Evolutionary conservation across 2,329 filamentous ascomycete species (phyloP).

Genomic region (Neofusicoccum sp.): DNA sequence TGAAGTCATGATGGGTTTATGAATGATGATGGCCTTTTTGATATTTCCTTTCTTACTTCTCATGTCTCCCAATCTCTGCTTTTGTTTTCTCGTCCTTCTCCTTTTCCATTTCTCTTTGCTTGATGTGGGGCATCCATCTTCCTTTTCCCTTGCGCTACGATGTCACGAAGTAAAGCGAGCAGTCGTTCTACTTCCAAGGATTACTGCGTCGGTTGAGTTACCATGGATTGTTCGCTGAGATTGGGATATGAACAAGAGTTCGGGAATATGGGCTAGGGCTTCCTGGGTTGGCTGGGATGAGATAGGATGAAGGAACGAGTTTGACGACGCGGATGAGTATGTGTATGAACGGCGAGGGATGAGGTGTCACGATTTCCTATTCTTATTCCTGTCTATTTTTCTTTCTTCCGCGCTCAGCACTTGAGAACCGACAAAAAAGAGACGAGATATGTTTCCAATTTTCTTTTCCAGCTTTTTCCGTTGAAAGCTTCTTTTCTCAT

Average conservation of each 20-base stretch:
- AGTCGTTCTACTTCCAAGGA: background rate
- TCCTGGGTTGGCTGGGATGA: background rate
- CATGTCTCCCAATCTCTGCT: background rate
- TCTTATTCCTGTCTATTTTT: too few relatives aligned
- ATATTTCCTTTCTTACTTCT: background rate
- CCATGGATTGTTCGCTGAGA: background rate
- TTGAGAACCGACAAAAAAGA: background rate
- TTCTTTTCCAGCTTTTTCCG: background rate
- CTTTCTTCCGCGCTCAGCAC: too few relatives aligned
- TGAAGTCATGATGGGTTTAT: constrained; percentile 7
- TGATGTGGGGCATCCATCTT: background rate
- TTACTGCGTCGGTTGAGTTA: background rate
- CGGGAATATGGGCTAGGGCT: background rate
- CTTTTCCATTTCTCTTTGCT: background rate
- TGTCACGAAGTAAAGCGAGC: background rate
- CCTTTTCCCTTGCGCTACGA: background rate
- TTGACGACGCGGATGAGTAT: too few relatives aligned
- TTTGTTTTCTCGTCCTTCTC: background rate
- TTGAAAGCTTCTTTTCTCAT: background rate
- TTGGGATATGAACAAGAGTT: background rate
- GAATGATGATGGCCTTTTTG: constrained; percentile 1
- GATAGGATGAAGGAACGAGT: constrained; percentile 1
- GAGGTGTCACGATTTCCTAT: background rate
- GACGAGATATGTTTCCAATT: background rate
- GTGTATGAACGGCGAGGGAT: too few relatives aligned